Base-by-base conservation (phyloP, 352 stramenopile species). In the Thraustochytrium sp. region DNA sequence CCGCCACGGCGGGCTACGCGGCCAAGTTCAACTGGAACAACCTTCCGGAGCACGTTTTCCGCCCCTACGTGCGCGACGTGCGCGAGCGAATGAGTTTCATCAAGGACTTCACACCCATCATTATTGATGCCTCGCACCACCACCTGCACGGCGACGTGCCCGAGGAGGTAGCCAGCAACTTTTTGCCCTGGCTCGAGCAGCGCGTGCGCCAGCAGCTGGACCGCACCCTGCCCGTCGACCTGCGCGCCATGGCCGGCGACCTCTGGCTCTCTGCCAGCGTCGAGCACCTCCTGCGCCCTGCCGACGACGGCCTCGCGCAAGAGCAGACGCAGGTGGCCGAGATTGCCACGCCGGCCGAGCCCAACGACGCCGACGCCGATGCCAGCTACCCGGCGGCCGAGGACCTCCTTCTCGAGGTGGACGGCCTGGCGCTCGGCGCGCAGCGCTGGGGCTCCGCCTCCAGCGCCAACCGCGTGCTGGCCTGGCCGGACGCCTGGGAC, bases 81-180 rank as follows among this genome's bases (percentile, higher is more conserved):
- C 46, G 68, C 46, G 11, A 23, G 3, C 68, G 68, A 13, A 1
- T 48, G 5, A 72, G 44, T 21, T 18, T 18, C 9, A 23, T 80
- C 42, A 48, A 65, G 46, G 46, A 80, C 37, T 63, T 80, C 23
- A 72, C 18, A 13, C 21, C 31, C 38, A 34, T 64, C 37, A 80
- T 80, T 13, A 42, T 80, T 18, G 46, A 61, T 5, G 68, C 18
- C 38, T 21, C 59, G 36, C 31, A 65, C 18, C 68, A 80, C 49
- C 68, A 80, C 37, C 68, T 80, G 46, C 68, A 80, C 34, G 68
- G 68, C n/a, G 68, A 80, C 42, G 53, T 63, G 8, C 68, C 68
- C 3, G 44, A 80, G 5, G 36, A 72, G 42, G 46, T 63, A 21
- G 68, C 68, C 23, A 26, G 4, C 37, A 31, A 18, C 5, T 42